phyloP scores from a whole-genome alignment of 768 basidiomycete species.

The Suillus clintonianus region DNA sequence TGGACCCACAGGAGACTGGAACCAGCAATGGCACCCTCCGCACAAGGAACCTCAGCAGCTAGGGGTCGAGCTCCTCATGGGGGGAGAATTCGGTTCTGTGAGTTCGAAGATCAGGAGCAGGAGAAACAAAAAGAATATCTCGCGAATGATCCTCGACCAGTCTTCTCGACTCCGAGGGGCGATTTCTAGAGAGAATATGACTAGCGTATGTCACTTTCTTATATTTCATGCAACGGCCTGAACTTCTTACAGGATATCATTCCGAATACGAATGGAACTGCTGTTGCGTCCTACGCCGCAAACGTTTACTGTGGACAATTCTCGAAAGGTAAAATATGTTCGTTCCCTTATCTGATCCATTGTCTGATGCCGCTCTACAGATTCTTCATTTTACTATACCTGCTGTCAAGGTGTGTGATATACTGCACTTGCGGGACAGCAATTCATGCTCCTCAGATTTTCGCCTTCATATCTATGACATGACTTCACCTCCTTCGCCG shows the following conservation, averaged over 20 bases:
- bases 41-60: conserved; percentile 60
- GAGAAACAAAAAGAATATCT: conserved; percentile 47
- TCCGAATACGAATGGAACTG: conserved; percentile 79
- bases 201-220: conserved; percentile 45
- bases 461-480: conserved; percentile 85
- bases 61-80: conserved; percentile 65
- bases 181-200: conserved; percentile 52
- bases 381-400: conserved; percentile 92
- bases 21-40: conserved; percentile 36
- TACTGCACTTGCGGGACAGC: background rate
- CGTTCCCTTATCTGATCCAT: conserved; percentile 4
- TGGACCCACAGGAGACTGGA: conserved; percentile 19
- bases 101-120: conserved; percentile 48
- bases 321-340: conserved; percentile 54
- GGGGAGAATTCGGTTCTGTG: conserved; percentile 81
- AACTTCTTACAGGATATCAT: conserved; percentile 54
- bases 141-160: conserved; percentile 49
- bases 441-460: conserved; percentile 59
- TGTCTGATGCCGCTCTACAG: conserved; percentile 36
- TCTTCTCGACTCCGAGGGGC: conserved; percentile 34
- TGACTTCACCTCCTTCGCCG: conserved; percentile 47
- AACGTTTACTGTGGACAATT: conserved; percentile 89
- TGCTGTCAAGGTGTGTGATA: conserved; percentile 72
- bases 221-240: background rate
- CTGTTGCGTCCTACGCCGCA: conserved; percentile 68